These are phyloP conservation scores for Geranium brycei DNA, from an alignment of 345 rosid genomes.

Conservation along the genomic window DNA sequence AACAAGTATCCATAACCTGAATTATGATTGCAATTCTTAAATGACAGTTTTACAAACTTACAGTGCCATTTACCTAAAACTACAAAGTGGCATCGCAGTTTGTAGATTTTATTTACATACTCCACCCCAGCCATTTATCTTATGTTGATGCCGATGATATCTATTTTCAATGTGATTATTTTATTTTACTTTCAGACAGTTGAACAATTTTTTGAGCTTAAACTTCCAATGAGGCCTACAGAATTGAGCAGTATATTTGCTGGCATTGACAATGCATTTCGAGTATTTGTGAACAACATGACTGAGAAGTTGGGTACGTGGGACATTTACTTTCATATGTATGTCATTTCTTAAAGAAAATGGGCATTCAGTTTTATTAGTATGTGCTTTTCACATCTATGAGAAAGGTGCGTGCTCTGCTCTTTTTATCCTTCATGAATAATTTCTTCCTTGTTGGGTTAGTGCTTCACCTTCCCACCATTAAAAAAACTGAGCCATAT, in stretches of 20 bases:
- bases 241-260: constrained; percentile 65
- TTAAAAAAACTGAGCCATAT: too few species aligned
- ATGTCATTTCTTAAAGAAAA: neutral
- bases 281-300: constrained; percentile 69
- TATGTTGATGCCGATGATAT: neutral
- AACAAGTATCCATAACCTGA: neutral
- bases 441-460: too few species aligned
- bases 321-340: neutral
- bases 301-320: constrained; percentile 65
- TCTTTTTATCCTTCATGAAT: too few species aligned
- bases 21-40: neutral
- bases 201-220: constrained; percentile 77
- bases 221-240: constrained; percentile 75
- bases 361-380: neutral
- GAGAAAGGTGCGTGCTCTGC: neutral
- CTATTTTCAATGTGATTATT: neutral
- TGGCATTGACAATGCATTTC: constrained; percentile 89
- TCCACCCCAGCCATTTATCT: neutral
- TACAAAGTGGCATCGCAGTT: neutral
- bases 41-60: neutral
- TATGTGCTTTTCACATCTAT: neutral
- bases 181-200: constrained; percentile 61
- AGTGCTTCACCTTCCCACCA: too few species aligned
- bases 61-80: neutral
- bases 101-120: neutral